Conservation (phyloP, 169 alveolate species). For the Cytauxzoon felis region DNA sequence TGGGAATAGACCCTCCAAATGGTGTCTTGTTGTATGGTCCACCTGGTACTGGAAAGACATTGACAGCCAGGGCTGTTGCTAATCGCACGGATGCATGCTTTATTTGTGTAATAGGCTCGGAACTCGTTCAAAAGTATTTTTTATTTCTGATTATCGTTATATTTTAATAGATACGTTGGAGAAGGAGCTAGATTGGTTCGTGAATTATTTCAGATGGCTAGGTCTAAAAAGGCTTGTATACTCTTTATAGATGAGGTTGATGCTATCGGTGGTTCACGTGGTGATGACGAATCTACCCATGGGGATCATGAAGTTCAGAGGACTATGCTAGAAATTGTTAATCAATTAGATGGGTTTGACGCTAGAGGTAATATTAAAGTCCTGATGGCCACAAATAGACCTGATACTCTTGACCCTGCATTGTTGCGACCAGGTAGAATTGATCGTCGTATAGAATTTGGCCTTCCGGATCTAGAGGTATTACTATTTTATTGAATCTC, state of each 20-base stretch:
- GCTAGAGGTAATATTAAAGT: slow-evolving; percentile 97
- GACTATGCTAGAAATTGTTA: slow-evolving; percentile 98
- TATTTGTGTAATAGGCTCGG: slow-evolving; percentile 98
- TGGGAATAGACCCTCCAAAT: slow-evolving; percentile 99
- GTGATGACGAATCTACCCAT: slow-evolving; percentile 84
- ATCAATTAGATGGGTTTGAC: slow-evolving; percentile 99
- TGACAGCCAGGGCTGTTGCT: slow-evolving; percentile 99
- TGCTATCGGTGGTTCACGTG: slow-evolving; percentile 92
- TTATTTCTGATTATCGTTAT: not conserved
- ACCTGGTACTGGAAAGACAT: slow-evolving; percentile 94
- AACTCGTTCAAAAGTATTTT: slow-evolving; percentile 92
- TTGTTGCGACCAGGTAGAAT: slow-evolving; percentile 97
- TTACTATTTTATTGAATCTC: slow-evolving; percentile 40
- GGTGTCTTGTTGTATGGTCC: slow-evolving; percentile 98
- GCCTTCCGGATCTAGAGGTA: slow-evolving; percentile 94
- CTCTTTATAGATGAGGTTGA: slow-evolving; percentile 98
- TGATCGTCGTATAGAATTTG: slow-evolving; percentile 97
- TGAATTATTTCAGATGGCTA: slow-evolving; percentile 95
- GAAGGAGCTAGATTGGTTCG: slow-evolving; percentile 99
- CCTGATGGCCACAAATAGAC: slow-evolving; percentile 97
- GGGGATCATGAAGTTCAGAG: slow-evolving; percentile 98
- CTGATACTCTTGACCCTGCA: slow-evolving; percentile 98
- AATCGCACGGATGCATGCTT: slow-evolving; percentile 98
- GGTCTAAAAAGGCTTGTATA: slow-evolving; percentile 95
- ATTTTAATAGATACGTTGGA: slow-evolving; percentile 89